Base-by-base conservation (phyloP, 345 rosid species). In the Eucalyptus paniculata region DNA sequence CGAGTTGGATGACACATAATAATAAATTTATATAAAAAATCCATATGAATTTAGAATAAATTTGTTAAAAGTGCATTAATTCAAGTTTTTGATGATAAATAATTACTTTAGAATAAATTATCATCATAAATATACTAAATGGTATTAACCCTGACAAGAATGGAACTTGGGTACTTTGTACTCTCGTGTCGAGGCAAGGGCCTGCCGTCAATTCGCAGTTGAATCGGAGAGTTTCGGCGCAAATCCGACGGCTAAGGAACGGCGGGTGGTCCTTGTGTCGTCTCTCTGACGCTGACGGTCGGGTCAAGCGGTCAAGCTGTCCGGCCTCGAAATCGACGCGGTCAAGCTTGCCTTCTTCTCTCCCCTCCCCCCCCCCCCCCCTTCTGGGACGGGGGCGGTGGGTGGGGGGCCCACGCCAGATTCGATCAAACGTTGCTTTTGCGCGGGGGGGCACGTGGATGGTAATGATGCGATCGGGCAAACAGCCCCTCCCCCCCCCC, bases 351-450 rank as follows among this genome's bases (percentile, higher is more conserved):
- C 58, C 40, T 14, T 24, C 26, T 49, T 12, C 26, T 49, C 53
- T 18, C 50, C 50, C 42, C n/a, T 0, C 2, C 9, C 24, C 21
- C 1, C 2, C 3, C 8, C 3, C 3, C 53, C 19, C 7, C 9
- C 54, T 4, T 7, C 56, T 3, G 23, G 9, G 56, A 53, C 24
- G 56, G 54, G 54, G 9, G 54, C 11, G 51, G 87, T 45, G n/a
- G 32, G 54, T 42, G 17, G 50, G 87, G 87, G 51, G 50, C 34
- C 32, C 53, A 51, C 54, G 56, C 56, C 34, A 9, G 54, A 85
- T 86, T 86, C 53, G 23, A 86, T 86, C 87, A 21, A 21, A 77
- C 83, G 1, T 37, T 77, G 83, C 83, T 77, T 77, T 77, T 77
- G 15, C 6, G 8, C 24, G 13, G 44, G 21, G 21, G 83, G 83